phyloP scores from a whole-genome alignment of 306 rosid species.

The Purshia tridentata region DNA sequence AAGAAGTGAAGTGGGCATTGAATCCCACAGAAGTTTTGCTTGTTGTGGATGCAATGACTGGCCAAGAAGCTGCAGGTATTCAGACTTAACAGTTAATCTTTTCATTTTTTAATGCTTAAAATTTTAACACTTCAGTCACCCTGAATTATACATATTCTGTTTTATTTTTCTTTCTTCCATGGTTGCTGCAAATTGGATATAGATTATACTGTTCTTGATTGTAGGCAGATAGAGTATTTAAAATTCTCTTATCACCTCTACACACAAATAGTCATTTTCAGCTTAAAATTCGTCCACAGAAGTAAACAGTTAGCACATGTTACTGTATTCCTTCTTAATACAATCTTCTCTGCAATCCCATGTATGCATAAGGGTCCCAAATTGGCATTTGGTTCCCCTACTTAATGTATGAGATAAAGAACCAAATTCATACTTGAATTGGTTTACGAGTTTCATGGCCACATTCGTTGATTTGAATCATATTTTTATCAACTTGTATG shows the following conservation, averaged over 20 bases:
- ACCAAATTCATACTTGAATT: neutral
- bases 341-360: neutral
- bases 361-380: neutral
- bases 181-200: neutral
- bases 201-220: no score
- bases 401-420: neutral
- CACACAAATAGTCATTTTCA: no score
- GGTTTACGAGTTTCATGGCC: neutral
- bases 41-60: slow-evolving; percentile 99
- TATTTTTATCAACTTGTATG: neutral
- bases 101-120: neutral
- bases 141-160: neutral
- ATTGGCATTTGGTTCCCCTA: neutral
- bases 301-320: neutral
- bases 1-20: slow-evolving; percentile 74
- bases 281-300: neutral
- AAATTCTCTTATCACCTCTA: no score
- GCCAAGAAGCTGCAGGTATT: slow-evolving; percentile 99
- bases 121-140: neutral
- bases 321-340: neutral
- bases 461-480: neutral
- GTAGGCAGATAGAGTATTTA: no score
- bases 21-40: slow-evolving; percentile 91
- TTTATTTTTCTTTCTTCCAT: neutral
- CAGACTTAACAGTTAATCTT: slow-evolving; percentile 23